Base-by-base conservation (phyloP, 352 stramenopile genomes). In the Globisporangium radiosum region DNA sequence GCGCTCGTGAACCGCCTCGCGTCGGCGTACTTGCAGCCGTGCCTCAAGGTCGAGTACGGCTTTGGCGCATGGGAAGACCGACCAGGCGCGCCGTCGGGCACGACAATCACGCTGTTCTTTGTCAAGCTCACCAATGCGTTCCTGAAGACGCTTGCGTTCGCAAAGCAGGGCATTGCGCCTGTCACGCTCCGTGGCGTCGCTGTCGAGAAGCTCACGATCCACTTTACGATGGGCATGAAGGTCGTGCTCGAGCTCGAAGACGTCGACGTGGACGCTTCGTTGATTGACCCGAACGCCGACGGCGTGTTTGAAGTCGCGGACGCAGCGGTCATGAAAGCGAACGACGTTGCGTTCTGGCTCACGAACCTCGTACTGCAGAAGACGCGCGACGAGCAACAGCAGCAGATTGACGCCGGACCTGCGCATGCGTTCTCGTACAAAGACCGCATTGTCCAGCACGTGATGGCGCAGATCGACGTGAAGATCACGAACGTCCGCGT, bases 401-500 rank as follows among this genome's bases (percentile, higher is more conserved):
- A 72, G 59, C 66, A 73, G 48, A 69, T 71, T 38, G 42, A 52
- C 68, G 57, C 58, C 58, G 38, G 17, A 42, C 57, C 40, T 19
- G 56, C 43, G 38, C 37, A 71, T 40, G 50, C 57, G 15, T 87
- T 82, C 50, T 71, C 69, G 10, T 86, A 85, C 43, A 85, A 86
- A 38, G 78, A 88, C 55, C 78, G 78, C 38, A 74, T 87, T 36
- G 53, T 88, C 19, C 78, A 88, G 60, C 64, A 78, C 44, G 67
- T 87, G 17, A 69, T 79, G n/a, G 73, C 76, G 3, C 78, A 88
- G 56, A 67, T 87, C 48, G 78, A 88, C 25, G 56, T 87, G 37
- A 72, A 81, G 49, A 64, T 85, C 51, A 77, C 54, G 9, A 57
- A 80, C 19, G 63, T 84, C 45, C 65, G 66, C 56, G 59, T 87